phyloP scores from a whole-genome alignment of 176 grass and related monocot genomes.

The Bonia amplexicaulis region DNA sequence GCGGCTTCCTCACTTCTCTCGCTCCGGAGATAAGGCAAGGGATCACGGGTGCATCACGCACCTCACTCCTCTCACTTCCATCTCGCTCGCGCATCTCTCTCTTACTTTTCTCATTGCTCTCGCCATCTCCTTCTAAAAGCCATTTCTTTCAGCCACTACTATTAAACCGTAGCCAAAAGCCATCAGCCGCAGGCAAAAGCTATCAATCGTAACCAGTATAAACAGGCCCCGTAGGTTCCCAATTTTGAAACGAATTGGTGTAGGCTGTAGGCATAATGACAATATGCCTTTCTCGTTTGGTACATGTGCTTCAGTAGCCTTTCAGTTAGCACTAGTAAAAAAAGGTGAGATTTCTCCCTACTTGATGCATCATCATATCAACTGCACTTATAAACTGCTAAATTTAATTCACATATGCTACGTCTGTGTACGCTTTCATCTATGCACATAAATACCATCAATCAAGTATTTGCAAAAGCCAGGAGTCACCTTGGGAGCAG shows the following conservation, averaged over 20 bases:
- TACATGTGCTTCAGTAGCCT: not conserved
- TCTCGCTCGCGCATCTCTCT: too few relatives aligned
- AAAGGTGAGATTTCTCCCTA: not conserved
- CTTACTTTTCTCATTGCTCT: too few relatives aligned
- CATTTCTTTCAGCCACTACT: too few relatives aligned
- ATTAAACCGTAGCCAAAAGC: too few relatives aligned
- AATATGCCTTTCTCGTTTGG: not conserved
- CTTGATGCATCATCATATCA: not conserved
- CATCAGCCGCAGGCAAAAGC: too few relatives aligned
- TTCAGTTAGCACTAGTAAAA: not conserved
- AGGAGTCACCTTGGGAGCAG: constrained; percentile 72
- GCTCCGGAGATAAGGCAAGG: too few relatives aligned
- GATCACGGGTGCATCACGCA: too few relatives aligned
- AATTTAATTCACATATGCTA: not conserved
- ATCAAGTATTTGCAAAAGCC: not conserved
- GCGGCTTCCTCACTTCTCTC: too few relatives aligned
- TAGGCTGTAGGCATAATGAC: not conserved
- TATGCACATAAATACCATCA: not conserved
- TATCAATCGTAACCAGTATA: too few relatives aligned
- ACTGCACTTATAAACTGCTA: not conserved
- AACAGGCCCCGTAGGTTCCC: not conserved
- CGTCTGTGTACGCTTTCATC: not conserved
- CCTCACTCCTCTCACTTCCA: too few relatives aligned
- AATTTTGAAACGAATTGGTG: not conserved
- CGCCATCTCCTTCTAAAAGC: too few relatives aligned